Base-by-base conservation (phyloP, 2,329 filamentous ascomycete genomes). In the Rhynchosporium graminicola region DNA sequence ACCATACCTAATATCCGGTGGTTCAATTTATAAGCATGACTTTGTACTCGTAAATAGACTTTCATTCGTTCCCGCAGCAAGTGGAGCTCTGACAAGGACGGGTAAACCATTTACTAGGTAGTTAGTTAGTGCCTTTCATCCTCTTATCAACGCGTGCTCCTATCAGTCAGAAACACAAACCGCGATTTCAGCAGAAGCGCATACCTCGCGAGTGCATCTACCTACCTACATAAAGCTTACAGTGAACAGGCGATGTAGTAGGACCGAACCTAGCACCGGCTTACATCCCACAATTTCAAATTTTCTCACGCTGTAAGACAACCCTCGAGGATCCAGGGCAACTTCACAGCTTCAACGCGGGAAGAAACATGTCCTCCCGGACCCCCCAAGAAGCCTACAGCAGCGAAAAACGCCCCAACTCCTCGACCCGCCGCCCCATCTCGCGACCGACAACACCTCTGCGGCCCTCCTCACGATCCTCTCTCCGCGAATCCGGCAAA, bases 391-490 rank as follows among this genome's bases (percentile, higher is more conserved):
- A 66, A 54, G 61, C 65, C 48, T 64, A 62, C 9, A 68, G 67
- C 59, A 71, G 69, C 63, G 62, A 48, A n/a, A 72, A 73, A 60
- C 64, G 71, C 31, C 70, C 71, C 1, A 68, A 60, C 28, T 73
- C 71, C 36, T 64, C 45, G 31, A 67, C 57, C 38, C 71, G 71
- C 42, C 65, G 67, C 51, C 71, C 73, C 5, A 55, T 69, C 33
- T 75, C 84, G 54, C 83, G 82, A 65, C 95, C 94, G 28, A 97
- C 93, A 2, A 98, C 95, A 3, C 95, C 95, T 36, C 85, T 99
- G 9, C 90, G 94, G 55, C 90, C 94, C 15, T 92, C 91, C 26
- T 97, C 94, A 3, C 89, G 94, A 58, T 92, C 91, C 20, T 97
- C 92, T 12, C 86, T 97, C 67, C 91, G 69, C 57, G 90, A 92